Evolutionary conservation across 352 stramenopile genomes (phyloP).

Genomic region (Phytophthora palmivora): DNA sequence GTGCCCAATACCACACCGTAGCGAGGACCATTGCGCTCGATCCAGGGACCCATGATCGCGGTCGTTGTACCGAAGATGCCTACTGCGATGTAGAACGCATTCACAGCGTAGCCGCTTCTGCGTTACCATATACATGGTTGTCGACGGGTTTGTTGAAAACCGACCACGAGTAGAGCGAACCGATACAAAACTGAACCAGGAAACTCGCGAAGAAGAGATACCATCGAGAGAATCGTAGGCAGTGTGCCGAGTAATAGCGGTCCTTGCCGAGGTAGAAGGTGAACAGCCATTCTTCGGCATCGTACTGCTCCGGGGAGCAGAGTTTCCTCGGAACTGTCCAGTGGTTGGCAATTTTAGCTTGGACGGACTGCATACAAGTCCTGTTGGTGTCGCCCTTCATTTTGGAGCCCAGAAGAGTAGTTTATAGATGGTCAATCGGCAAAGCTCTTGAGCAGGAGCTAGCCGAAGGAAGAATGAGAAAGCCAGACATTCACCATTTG

Average conservation of each 20-base stretch:
- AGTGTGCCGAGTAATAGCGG: slow-evolving; percentile 47
- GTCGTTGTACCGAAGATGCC: slow-evolving; percentile 67
- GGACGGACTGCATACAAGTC: slow-evolving; percentile 17
- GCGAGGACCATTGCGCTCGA: slow-evolving; percentile 68
- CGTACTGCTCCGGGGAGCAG: slow-evolving; percentile 60
- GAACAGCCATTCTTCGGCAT: slow-evolving; percentile 68
- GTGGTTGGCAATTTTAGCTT: slow-evolving; percentile 41
- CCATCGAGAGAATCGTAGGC: slow-evolving; percentile 65
- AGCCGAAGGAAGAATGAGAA: slow-evolving; percentile 23
- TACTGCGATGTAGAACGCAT: slow-evolving; percentile 77
- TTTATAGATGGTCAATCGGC: too few species aligned
- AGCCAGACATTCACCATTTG: too few species aligned
- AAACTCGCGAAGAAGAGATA: slow-evolving; percentile 73
- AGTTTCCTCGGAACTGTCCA: slow-evolving; percentile 59
- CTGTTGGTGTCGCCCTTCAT: slow-evolving; percentile 18
- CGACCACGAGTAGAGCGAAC: too few species aligned
- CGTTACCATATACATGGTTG: slow-evolving; percentile 48
- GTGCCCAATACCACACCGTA: slow-evolving; percentile 58
- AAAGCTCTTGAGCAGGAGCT: slow-evolving; percentile 1
- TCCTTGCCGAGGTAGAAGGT: slow-evolving; percentile 68
- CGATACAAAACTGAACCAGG: slow-evolving; percentile 73
- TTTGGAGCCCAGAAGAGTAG: too few species aligned
- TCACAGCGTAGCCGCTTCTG: slow-evolving; percentile 59
- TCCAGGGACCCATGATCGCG: slow-evolving; percentile 78
- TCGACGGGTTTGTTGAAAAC: slow-evolving; percentile 74